Evolutionary conservation across 2,329 filamentous ascomycete genomes (phyloP).

Genomic region (Madurella mycetomatis): DNA sequence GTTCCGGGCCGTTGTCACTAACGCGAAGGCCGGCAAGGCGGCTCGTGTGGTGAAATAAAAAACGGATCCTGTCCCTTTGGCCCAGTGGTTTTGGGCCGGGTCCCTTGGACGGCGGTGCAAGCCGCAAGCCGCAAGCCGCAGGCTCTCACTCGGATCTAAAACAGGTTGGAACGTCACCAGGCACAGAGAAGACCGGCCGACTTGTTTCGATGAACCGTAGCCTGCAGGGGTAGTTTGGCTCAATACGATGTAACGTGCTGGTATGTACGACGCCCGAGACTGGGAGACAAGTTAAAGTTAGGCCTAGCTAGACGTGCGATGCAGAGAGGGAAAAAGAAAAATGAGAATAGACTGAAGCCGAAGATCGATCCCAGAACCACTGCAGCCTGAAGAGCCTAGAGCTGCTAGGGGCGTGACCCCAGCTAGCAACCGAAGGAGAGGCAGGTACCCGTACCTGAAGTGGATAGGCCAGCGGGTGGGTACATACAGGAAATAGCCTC

Average conservation of each 20-base stretch:
- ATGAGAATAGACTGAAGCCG: too few species aligned
- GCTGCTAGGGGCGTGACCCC: too few species aligned
- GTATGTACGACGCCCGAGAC: background rate
- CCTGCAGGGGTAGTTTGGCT: background rate
- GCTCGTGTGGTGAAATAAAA: constrained; percentile 13
- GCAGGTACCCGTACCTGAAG: too few species aligned
- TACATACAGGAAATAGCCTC: too few species aligned
- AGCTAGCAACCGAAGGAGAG: too few species aligned
- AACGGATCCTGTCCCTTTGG: constrained; percentile 24
- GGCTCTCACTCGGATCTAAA: constrained; percentile 16
- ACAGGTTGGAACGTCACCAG: constrained; percentile 12
- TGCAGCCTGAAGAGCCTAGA: too few species aligned
- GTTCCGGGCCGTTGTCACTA: constrained; percentile 17
- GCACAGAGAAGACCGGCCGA: constrained; percentile 2
- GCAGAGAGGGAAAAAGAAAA: too few species aligned
- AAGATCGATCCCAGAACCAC: too few species aligned
- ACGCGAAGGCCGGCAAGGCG: constrained; percentile 4
- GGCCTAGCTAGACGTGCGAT: too few species aligned
- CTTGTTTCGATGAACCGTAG: background rate
- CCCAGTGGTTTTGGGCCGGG: constrained; percentile 2
- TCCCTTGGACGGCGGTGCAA: constrained; percentile 12
- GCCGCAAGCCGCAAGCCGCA: constrained; percentile 13
- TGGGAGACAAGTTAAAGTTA: background rate
- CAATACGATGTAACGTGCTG: background rate
- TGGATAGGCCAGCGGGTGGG: too few species aligned